These are phyloP conservation scores for Dictyostelium purpureum DNA, from an alignment of 78 protist genomes.

Conservation along the genomic window DNA sequence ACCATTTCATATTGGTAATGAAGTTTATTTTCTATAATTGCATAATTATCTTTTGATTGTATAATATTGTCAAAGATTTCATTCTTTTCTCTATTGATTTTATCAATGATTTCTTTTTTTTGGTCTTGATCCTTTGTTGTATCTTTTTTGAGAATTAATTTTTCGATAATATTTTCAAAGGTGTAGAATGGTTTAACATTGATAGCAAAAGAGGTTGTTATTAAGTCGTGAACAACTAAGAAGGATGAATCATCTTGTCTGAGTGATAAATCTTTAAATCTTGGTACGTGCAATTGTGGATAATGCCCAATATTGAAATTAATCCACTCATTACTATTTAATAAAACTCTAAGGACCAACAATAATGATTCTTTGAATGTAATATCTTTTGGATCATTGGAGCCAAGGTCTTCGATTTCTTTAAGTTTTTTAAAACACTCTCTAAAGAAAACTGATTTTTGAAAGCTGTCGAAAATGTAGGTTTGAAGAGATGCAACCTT, in stretches of 20 bases:
- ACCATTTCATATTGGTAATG: neutral
- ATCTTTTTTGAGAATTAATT: neutral
- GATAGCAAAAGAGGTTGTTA: conserved; percentile 16
- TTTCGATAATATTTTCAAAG: neutral
- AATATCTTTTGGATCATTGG: neutral
- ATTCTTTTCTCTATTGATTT: neutral
- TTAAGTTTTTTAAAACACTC: neutral
- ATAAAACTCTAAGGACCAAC: neutral
- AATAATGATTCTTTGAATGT: neutral
- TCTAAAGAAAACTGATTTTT: conserved; percentile 14
- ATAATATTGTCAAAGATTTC: neutral
- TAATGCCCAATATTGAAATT: conserved; percentile 18
- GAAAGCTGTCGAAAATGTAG: conserved; percentile 20
- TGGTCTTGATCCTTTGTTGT: neutral
- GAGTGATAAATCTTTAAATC: neutral
- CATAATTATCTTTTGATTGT: neutral
- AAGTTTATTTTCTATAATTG: neutral
- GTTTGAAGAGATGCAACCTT: conserved; percentile 11
- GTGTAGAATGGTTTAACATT: conserved; percentile 18
- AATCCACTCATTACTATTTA: conserved; percentile 48
- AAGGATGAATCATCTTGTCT: conserved; percentile 25
- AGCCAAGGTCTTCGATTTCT: neutral
- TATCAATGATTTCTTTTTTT: too few species aligned
- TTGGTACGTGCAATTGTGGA: conserved; percentile 3
- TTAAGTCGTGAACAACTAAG: conserved; percentile 22